Evolutionary conservation across 2,329 filamentous ascomycete species (phyloP), one percentile per base, ranked within the genome.

Genomic region (Metarhizium humberi): DNA sequence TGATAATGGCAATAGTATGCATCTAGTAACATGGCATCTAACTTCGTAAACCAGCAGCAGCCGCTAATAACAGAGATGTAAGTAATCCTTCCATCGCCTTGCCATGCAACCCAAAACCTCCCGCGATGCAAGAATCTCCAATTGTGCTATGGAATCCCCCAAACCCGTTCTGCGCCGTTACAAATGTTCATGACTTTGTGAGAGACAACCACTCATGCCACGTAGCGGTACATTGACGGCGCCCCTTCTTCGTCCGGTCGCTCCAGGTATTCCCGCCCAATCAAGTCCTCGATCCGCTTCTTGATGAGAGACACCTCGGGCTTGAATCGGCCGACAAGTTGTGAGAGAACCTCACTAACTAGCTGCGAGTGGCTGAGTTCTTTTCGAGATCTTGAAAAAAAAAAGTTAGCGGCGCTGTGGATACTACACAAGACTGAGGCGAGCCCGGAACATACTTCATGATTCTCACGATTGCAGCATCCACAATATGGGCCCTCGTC

Each of bases 281-380:
- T 88, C 51, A 92, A 73, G 59, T 85, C 85, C 67, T 92, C 88
- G 57, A 92, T 86, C n/a, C 85, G 83, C 67, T 83, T 86, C 77
- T 92, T 92, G 72, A 92, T 86, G 72, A 92, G 83, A 34, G 78
- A 76, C 40, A 92, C 78, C 55, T 92, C 87, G 0, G 88, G 88
- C 64, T 83, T 86, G 75, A 92, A 92, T 47, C 86, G 84, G 52
- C 75, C 72, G 0, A 76, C 75, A 18, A 92, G 76, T 64, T 89
- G 85, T n/a, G 78, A 73, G 55, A 92, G 79, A 13, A 89, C 87
- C 69, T 92, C 87, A 18, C 78, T 80, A 46, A 90, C 75, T 52
- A 92, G 82, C 54, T 85, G 79, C 50, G 84, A 78, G 65, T 92
- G 88, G 2, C 77, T 71, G 13, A 88, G 78, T 60, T 85, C 79